These are phyloP conservation scores for Pilasporangium apinafurcum DNA, from an alignment of 352 stramenopile species.

Conservation along the genomic window DNA sequence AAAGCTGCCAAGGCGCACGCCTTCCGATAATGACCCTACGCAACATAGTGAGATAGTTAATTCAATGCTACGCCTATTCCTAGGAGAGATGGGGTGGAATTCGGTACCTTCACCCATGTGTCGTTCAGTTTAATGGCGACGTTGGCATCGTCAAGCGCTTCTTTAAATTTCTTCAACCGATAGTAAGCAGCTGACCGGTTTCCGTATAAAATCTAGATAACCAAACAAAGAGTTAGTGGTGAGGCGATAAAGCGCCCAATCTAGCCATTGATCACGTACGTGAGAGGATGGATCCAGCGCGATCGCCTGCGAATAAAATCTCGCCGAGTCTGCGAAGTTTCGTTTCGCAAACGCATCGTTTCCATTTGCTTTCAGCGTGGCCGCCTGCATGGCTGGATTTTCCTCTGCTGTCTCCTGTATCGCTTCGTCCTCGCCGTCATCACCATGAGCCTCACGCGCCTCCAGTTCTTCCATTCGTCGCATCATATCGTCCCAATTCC, in stretches of 20 bases:
- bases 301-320: slow-evolving; percentile 89
- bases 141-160: slow-evolving; percentile 63
- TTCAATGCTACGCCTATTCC: too few relatives aligned
- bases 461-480: slow-evolving; percentile 82
- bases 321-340: slow-evolving; percentile 72
- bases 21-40: slow-evolving; percentile 70
- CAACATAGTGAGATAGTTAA: too few relatives aligned
- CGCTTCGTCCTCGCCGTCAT: slow-evolving; percentile 16
- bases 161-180: slow-evolving; percentile 59
- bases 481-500: slow-evolving; percentile 85
- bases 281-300: slow-evolving; percentile 58
- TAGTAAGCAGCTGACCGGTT: slow-evolving; percentile 76
- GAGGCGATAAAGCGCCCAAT: slow-evolving; percentile 4
- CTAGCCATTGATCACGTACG: slow-evolving; percentile 20
- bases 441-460: slow-evolving; percentile 39
- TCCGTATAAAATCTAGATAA: slow-evolving; percentile 66
- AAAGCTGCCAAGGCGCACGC: slow-evolving; percentile 61
- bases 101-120: slow-evolving; percentile 66
- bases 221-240: too few relatives aligned
- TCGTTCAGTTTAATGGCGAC: slow-evolving; percentile 51
- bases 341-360: slow-evolving; percentile 71
- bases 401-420: slow-evolving; percentile 16
- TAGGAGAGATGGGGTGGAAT: too few relatives aligned
- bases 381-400: slow-evolving; percentile 14
- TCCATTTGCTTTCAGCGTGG: slow-evolving; percentile 60